Evolutionary conservation across 768 basidiomycete genomes (phyloP).

Genomic region (Boletus vinaceobasis): DNA sequence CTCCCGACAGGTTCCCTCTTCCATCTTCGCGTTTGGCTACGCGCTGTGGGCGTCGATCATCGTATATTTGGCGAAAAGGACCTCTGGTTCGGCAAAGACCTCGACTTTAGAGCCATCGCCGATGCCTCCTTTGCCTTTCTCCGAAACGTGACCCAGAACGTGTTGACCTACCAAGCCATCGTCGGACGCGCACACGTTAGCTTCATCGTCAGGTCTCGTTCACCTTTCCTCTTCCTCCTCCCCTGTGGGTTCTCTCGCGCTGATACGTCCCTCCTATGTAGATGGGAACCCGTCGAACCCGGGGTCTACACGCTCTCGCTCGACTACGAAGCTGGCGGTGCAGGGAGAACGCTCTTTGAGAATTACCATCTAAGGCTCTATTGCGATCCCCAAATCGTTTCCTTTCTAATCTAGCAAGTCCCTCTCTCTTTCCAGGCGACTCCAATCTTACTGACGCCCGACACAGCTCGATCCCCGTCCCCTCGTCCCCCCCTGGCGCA

Average conservation of each 20-base stretch:
- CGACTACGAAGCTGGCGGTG: constrained; percentile 64
- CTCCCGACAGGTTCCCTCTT: constrained; percentile 53
- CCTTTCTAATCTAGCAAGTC: constrained; percentile 62
- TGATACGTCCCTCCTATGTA: constrained; percentile 22
- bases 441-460: background rate
- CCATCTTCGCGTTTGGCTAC: constrained; percentile 63
- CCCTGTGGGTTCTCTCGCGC: background rate
- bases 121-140: constrained; percentile 56
- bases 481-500: constrained; percentile 52
- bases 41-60: constrained; percentile 55
- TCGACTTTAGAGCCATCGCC: constrained; percentile 55
- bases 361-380: constrained; percentile 51
- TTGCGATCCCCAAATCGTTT: constrained; percentile 49
- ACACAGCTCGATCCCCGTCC: constrained; percentile 50
- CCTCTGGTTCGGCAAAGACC: constrained; percentile 64
- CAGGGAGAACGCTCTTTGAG: constrained; percentile 52
- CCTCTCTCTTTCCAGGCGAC: background rate
- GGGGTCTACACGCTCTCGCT: constrained; percentile 52
- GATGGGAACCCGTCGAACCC: constrained; percentile 48
- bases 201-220: constrained; percentile 49
- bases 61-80: constrained; percentile 63
- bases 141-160: constrained; percentile 39
- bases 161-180: constrained; percentile 51
- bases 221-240: background rate
- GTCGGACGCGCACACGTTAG: constrained; percentile 57